Conservation (phyloP, 768 basidiomycete species). For the Chiua virens region DNA sequence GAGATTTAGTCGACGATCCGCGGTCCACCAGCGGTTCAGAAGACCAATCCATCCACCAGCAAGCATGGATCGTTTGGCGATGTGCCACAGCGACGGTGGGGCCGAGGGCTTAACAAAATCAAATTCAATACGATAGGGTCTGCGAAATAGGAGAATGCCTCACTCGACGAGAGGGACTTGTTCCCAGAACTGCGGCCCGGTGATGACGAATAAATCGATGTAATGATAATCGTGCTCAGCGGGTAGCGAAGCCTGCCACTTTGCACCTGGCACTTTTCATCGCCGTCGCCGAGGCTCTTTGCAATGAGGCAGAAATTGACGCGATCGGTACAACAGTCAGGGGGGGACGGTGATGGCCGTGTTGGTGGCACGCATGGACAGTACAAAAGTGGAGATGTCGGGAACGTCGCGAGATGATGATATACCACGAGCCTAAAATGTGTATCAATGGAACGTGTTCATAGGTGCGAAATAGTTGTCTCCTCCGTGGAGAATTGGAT, state of each 20-base stretch:
- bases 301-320: slow-evolving; percentile 15
- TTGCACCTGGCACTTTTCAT: slow-evolving; percentile 3
- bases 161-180: slow-evolving; percentile 38
- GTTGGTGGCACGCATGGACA: slow-evolving; percentile 4
- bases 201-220: slow-evolving; percentile 14
- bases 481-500: slow-evolving; percentile 4
- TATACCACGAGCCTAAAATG: slow-evolving; percentile 1
- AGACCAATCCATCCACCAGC: slow-evolving; percentile 41
- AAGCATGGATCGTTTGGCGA: slow-evolving; percentile 64
- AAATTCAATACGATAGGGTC: slow-evolving; percentile 16
- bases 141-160: slow-evolving; percentile 7
- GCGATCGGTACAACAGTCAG: slow-evolving; percentile 3
- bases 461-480: background rate
- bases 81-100: slow-evolving; percentile 51
- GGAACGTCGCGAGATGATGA: slow-evolving; percentile 15
- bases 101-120: slow-evolving; percentile 44
- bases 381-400: slow-evolving; percentile 5
- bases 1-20: slow-evolving; percentile 49
- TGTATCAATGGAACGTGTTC: background rate
- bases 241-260: slow-evolving; percentile 7
- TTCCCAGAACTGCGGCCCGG: slow-evolving; percentile 13
- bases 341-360: slow-evolving; percentile 2
- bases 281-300: slow-evolving; percentile 17
- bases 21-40: slow-evolving; percentile 53
- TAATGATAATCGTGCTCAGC: slow-evolving; percentile 1